Percentiles rank a stretch among this genome's conserved stretches.
Conservation (phyloP, 176 grass and related monocot species). For the Avena insularis region DNA sequence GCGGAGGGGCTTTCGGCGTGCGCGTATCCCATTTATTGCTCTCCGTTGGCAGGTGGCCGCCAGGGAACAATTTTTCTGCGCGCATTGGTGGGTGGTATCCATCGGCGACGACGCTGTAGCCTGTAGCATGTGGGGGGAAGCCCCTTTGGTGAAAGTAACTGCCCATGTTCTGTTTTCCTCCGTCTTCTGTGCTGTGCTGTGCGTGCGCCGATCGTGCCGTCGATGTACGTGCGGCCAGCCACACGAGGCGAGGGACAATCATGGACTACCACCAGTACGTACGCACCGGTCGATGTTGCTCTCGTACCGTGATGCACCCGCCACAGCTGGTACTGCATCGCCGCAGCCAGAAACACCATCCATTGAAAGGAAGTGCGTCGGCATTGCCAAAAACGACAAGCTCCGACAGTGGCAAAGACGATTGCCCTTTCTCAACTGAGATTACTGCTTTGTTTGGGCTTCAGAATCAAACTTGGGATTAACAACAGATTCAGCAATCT, state of each 20-base stretch:
- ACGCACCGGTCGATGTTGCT: not conserved
- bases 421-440: too few relatives aligned
- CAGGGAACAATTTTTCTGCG: not conserved
- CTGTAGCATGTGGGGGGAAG: not conserved
- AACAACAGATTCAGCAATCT: not conserved
- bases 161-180: not conserved
- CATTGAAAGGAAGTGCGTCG: not conserved
- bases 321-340: not conserved
- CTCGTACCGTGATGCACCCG: not conserved
- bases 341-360: not conserved
- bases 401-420: not conserved
- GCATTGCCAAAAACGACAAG: not conserved
- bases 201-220: not conserved
- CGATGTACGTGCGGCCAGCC: not conserved
- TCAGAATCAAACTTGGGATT: not conserved
- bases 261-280: too few relatives aligned
- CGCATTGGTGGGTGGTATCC: not conserved
- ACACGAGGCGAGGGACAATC: too few relatives aligned
- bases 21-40: not conserved
- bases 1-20: not conserved
- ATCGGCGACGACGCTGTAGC: not conserved
- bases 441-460: too few relatives aligned
- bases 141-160: not conserved
- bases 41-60: not conserved
- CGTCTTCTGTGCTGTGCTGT: not conserved